Evolutionary conservation across 2,329 filamentous ascomycete genomes (phyloP), one percentile per base, ranked within the genome.

Genomic region (Pseudopithomyces chartarum): DNA sequence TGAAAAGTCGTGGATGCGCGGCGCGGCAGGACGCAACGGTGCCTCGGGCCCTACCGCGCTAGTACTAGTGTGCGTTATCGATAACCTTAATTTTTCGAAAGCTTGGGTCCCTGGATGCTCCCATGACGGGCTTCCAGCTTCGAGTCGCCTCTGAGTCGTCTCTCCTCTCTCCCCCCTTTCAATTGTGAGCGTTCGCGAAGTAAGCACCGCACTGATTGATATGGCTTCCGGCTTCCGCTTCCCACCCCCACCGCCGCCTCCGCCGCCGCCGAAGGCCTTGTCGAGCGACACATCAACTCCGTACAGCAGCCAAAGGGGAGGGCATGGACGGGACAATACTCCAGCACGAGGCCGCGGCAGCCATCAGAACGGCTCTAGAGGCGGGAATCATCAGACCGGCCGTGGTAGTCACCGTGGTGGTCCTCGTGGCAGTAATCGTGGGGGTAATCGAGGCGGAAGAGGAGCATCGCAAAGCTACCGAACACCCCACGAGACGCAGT

Each of bases 191-290:
- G 4, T 5, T 29, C 26, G 26, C 26, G 5, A 8, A 29, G 26
- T 8, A 29, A 29, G 5, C 26, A 29, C 8, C 26, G 8, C 26
- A 29, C 5, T 8, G 20, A 23, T 26, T n/a, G 54, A 20, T 2
- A 74, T 73, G 69, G 63, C 66, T 65, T 67, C 56, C 67, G 34
- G 34, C 12, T 82, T 75, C 64, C 76, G 73, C 17, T 82, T 81
- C 50, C 80, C 80, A n/a, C 80, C 79, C 40, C 80, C 80, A 32
- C 80, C 80, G 38, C 80, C 80, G 17, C 80, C 80, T 17, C 74
- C 74, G 55, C 74, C 74, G 56, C 73, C 73, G 40, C 69, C 69
- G 40, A 75, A 69, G 63, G 68, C 66, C n/a, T 59, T 8, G 26
- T 8, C 68, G 5, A 67, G 64, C 60, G 70, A 68, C 44, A 59